phyloP scores from a whole-genome alignment of 2,329 filamentous ascomycete genomes.

The Teratosphaeria pseudoeucalypti region DNA sequence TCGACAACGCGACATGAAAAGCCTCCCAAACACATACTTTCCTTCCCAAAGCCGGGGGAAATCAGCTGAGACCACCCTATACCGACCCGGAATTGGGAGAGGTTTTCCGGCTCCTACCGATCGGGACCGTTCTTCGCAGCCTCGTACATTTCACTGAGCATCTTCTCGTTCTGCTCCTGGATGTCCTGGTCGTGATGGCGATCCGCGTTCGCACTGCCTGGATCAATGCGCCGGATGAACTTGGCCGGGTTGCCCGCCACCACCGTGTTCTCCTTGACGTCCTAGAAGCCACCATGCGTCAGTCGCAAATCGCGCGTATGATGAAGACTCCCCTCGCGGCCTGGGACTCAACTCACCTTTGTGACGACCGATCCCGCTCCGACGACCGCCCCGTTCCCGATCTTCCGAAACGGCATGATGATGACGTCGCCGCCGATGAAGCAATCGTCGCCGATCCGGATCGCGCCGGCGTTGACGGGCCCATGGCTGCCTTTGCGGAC shows the following conservation, averaged over 20 bases:
- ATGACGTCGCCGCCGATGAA: slow-evolving; percentile 54
- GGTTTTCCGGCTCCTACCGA: neutral
- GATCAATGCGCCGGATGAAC: slow-evolving; percentile 15
- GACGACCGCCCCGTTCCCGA: slow-evolving; percentile 44
- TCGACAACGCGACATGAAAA: neutral
- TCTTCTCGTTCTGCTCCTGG: slow-evolving; percentile 16
- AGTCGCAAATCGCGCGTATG: neutral
- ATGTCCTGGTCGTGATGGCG: slow-evolving; percentile 14
- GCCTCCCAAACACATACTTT: neutral
- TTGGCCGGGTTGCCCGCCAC: slow-evolving; percentile 37
- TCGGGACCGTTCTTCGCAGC: neutral
- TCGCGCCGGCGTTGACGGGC: slow-evolving; percentile 56
- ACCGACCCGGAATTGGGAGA: neutral
- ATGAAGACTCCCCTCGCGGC: neutral
- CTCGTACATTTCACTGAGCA: slow-evolving; percentile 6
- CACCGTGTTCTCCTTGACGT: slow-evolving; percentile 36
- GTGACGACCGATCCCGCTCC: slow-evolving; percentile 46
- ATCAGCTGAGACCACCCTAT: neutral
- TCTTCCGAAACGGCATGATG: slow-evolving; percentile 47
- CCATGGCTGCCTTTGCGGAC: slow-evolving; percentile 64
- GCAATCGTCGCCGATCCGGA: slow-evolving; percentile 66
- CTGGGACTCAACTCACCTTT: slow-evolving; percentile 31
- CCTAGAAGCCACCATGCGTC: slow-evolving; percentile 20
- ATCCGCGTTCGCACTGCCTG: slow-evolving; percentile 13
- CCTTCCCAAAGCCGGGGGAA: neutral